These are phyloP conservation scores for Trichoderma sp. DNA, from an alignment of 2,329 filamentous ascomycete species.

Conservation along the genomic window DNA sequence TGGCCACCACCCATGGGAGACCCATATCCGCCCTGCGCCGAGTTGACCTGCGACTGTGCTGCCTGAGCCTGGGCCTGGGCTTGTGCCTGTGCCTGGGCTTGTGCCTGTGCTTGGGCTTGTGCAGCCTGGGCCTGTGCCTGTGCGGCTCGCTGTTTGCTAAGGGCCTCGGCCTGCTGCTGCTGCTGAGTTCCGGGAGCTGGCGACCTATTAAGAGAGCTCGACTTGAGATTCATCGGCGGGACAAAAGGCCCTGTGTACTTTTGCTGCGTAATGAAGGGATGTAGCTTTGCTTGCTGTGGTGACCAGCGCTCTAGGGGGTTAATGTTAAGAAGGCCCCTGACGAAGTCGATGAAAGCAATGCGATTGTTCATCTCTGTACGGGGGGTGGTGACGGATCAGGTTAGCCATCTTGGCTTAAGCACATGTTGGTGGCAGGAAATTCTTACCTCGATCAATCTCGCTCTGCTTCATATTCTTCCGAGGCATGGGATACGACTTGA, in stretches of 20 bases:
- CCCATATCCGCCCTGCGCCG: conserved; percentile 64
- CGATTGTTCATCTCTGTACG: conserved; percentile 93
- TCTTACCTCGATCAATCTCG: conserved; percentile 88
- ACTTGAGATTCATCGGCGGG: conserved; percentile 94
- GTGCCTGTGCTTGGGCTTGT: conserved; percentile 62
- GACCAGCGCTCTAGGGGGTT: conserved; percentile 98
- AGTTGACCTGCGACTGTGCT: conserved; percentile 66
- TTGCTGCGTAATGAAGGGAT: conserved; percentile 97
- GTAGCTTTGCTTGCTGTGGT: conserved; percentile 93
- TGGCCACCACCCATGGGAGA: conserved; percentile 47
- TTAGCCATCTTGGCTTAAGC: not conserved
- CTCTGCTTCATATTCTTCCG: conserved; percentile 99
- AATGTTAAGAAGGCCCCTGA: conserved; percentile 87
- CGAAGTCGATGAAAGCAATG: conserved; percentile 96
- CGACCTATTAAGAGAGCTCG: conserved; percentile 80
- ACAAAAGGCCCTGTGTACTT: conserved; percentile 97
- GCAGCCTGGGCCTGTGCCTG: conserved; percentile 50
- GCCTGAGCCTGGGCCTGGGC: conserved; percentile 68
- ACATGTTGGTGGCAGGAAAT: not conserved
- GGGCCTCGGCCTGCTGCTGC: conserved; percentile 89
- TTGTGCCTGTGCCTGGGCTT: conserved; percentile 51
- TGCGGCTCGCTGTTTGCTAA: conserved; percentile 87
- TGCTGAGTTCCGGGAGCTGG: conserved; percentile 92
- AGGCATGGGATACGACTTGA: conserved; percentile 97
- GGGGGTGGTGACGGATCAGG: conserved; percentile 15